Conservation (phyloP, 176 grass and related monocot genomes). For the Lolium rigidum region DNA sequence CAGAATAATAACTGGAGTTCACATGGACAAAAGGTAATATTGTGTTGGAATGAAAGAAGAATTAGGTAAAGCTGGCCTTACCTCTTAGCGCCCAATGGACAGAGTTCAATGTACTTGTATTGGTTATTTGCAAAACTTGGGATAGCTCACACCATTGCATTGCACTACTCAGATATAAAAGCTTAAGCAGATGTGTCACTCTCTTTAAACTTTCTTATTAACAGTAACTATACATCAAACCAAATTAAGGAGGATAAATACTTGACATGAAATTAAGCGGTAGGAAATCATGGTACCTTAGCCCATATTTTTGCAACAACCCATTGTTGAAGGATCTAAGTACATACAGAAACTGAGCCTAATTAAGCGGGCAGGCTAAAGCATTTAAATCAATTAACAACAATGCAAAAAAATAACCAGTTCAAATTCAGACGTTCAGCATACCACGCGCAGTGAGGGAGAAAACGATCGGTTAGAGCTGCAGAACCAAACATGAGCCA, state of each 20-base stretch:
- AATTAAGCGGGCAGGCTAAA: slow-evolving; percentile 56
- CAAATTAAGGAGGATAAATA: slow-evolving; percentile 42
- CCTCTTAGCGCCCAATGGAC: slow-evolving; percentile 42
- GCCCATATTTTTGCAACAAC: slow-evolving; percentile 62
- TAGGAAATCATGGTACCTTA: slow-evolving; percentile 62
- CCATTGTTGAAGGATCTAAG: slow-evolving; percentile 66
- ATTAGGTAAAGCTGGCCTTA: slow-evolving; percentile 50
- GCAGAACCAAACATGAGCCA: slow-evolving; percentile 55
- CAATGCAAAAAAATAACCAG: slow-evolving; percentile 53
- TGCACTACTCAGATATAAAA: slow-evolving; percentile 61
- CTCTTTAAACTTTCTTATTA: slow-evolving; percentile 47
- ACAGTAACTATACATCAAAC: slow-evolving; percentile 26
- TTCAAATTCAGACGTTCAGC: slow-evolving; percentile 65
- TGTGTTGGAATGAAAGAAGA: slow-evolving; percentile 42
- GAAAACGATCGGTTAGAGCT: slow-evolving; percentile 59
- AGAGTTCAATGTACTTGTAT: slow-evolving; percentile 49
- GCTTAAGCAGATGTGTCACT: slow-evolving; percentile 60
- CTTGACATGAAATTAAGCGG: slow-evolving; percentile 42
- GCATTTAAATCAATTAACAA: slow-evolving; percentile 54
- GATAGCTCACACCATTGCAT: slow-evolving; percentile 64
- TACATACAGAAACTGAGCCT: slow-evolving; percentile 64
- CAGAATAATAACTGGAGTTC: slow-evolving; percentile 28
- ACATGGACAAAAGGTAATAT: slow-evolving; percentile 29
- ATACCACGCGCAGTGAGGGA: slow-evolving; percentile 68
- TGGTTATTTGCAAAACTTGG: slow-evolving; percentile 61